These are phyloP conservation scores for Sphaerulina vaccinii DNA, from an alignment of 2,329 filamentous ascomycete species.

Conservation along the genomic window DNA sequence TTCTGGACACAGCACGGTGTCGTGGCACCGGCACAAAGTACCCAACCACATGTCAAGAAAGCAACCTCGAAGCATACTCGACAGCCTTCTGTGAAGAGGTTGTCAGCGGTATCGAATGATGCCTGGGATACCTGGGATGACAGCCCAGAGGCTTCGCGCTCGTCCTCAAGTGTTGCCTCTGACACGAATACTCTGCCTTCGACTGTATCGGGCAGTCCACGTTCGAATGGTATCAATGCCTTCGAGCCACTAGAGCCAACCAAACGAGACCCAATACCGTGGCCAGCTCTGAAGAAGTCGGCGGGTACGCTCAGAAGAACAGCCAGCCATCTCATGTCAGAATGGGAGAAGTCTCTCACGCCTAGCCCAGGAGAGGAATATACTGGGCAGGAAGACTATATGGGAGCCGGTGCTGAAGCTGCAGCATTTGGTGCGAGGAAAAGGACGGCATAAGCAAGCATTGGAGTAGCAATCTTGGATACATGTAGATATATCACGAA, in stretches of 20 bases:
- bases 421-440: slow-evolving; percentile 22
- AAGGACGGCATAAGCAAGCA: slow-evolving; percentile 12
- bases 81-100: slow-evolving; percentile 23
- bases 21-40: slow-evolving; percentile 9
- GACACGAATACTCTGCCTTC: slow-evolving; percentile 30
- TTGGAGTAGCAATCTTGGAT: not conserved
- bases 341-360: slow-evolving; percentile 82
- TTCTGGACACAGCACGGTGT: slow-evolving; percentile 35
- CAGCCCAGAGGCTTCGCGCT: slow-evolving; percentile 27
- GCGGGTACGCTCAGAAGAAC: slow-evolving; percentile 76
- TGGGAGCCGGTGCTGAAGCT: slow-evolving; percentile 31
- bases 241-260: slow-evolving; percentile 18
- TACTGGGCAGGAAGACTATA: slow-evolving; percentile 29
- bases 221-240: slow-evolving; percentile 19
- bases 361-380: slow-evolving; percentile 31
- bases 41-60: slow-evolving; percentile 29
- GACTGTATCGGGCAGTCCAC: slow-evolving; percentile 29
- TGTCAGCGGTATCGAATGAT: slow-evolving; percentile 26
- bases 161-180: slow-evolving; percentile 27
- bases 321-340: slow-evolving; percentile 81
- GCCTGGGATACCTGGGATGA: slow-evolving; percentile 37
- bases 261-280: slow-evolving; percentile 52
- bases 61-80: slow-evolving; percentile 25
- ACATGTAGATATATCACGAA: slow-evolving; percentile 4
- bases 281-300: slow-evolving; percentile 66